These are phyloP conservation scores for Fragaria vesca DNA, from an alignment of 306 rosid genomes.

Conservation along the genomic window DNA sequence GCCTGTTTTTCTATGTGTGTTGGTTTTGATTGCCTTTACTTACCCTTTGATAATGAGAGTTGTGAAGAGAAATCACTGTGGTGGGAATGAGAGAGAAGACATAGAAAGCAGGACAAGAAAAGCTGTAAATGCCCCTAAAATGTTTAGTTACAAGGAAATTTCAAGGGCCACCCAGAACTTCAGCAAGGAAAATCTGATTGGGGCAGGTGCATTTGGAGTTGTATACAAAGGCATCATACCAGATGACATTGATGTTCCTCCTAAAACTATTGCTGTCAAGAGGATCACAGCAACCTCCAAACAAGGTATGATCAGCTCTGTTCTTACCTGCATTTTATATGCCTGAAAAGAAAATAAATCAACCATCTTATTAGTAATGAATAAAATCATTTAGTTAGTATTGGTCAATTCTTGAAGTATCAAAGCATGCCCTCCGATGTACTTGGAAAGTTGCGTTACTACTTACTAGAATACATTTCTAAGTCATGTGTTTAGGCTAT, in stretches of 20 bases:
- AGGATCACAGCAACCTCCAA: slow-evolving; percentile 51
- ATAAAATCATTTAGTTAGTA: not conserved
- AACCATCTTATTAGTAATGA: not conserved
- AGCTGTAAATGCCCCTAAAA: slow-evolving; percentile 39
- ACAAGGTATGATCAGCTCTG: slow-evolving; percentile 39
- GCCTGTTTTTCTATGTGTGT: slow-evolving; percentile 26
- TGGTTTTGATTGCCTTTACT: slow-evolving; percentile 3
- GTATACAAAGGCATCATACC: slow-evolving; percentile 49
- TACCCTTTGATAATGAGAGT: slow-evolving; percentile 26
- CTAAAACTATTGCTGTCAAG: slow-evolving; percentile 47
- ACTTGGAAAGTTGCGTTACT: too few relatives aligned
- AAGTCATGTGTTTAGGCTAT: too few relatives aligned
- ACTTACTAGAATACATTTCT: too few relatives aligned
- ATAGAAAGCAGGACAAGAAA: slow-evolving; percentile 39
- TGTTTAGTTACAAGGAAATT: slow-evolving; percentile 44
- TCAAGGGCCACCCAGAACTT: slow-evolving; percentile 44
- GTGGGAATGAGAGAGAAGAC: slow-evolving; percentile 19
- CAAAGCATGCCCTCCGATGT: not conserved
- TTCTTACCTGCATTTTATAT: not conserved
- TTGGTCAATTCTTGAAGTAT: not conserved
- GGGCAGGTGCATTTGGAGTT: slow-evolving; percentile 54
- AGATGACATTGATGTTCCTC: slow-evolving; percentile 9
- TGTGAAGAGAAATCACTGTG: slow-evolving; percentile 25
- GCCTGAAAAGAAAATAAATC: not conserved
- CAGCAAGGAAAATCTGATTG: slow-evolving; percentile 48